Percentiles rank a stretch among this genome's conserved stretches.
Conservation (phyloP, 805 yeast genomes). For the Wickerhamiella kurtzmanii region DNA sequence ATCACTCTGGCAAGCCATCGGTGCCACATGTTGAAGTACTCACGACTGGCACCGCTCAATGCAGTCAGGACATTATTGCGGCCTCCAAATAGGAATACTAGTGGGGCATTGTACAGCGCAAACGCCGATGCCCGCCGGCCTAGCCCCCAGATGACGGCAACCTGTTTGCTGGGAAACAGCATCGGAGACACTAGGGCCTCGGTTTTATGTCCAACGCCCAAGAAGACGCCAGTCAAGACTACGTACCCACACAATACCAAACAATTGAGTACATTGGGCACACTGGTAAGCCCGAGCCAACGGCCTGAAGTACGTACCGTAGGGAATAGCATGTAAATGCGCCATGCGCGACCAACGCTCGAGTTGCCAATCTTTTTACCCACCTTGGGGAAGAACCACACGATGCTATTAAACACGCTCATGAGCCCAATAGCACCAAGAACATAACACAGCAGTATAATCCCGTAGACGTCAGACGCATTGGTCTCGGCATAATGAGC, state of each 20-base stretch:
- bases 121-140: conserved; percentile 14
- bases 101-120: conserved; percentile 20
- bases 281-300: conserved; percentile 5
- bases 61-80: conserved; percentile 53
- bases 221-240: conserved; percentile 23
- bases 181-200: conserved; percentile 6
- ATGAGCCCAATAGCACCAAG: conserved; percentile 5
- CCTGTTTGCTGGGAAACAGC: conserved; percentile 14
- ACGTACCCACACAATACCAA: conserved; percentile 26
- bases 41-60: conserved; percentile 45
- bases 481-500: neutral
- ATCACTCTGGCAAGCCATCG: conserved; percentile 34
- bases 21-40: conserved; percentile 49
- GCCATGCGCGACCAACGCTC: neutral
- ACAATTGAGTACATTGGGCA: conserved; percentile 21
- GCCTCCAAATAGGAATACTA: conserved; percentile 43
- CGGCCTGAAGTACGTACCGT: conserved; percentile 1
- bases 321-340: conserved; percentile 5
- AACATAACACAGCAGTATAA: conserved; percentile 5
- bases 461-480: conserved; percentile 4
- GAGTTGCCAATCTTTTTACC: neutral
- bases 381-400: conserved; percentile 5
- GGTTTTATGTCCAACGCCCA: conserved; percentile 23
- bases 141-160: conserved; percentile 3
- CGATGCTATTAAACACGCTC: conserved; percentile 3